Conservation (phyloP, 2,329 filamentous ascomycete species). For the Shiraia bambusicola region DNA sequence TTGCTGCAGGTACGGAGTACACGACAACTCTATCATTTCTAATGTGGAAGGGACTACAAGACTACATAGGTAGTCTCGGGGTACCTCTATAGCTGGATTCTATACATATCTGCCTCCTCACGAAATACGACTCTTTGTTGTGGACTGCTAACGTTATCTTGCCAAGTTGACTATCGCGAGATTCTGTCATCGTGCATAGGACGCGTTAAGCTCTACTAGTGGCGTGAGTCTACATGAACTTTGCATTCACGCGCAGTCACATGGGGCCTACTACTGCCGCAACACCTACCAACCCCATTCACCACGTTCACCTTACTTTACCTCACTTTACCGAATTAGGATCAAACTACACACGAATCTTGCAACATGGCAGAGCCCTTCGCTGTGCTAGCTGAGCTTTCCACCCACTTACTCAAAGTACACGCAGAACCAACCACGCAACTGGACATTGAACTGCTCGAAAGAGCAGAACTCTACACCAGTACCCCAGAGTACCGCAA, state of each 20-base stretch:
- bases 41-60: too few relatives aligned
- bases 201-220: conserved; percentile 10
- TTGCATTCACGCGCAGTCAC: conserved; percentile 30
- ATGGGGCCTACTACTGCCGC: conserved; percentile 22
- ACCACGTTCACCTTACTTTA: not conserved
- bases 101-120: conserved; percentile 6
- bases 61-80: too few relatives aligned
- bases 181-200: conserved; percentile 3
- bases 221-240: not conserved
- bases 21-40: conserved; percentile 6
- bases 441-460: conserved; percentile 53
- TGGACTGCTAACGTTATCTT: not conserved
- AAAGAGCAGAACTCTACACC: conserved; percentile 51
- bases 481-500: conserved; percentile 35
- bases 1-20: conserved; percentile 1
- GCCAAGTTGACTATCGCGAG: not conserved
- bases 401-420: conserved; percentile 49
- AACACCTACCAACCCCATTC: conserved; percentile 1
- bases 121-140: not conserved
- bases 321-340: not conserved
- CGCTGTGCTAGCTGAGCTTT: conserved; percentile 33
- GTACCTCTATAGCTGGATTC: too few relatives aligned
- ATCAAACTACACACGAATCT: not conserved
- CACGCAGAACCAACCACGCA: conserved; percentile 47
- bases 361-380: conserved; percentile 22